Conservation (phyloP, 1,139 yeast species). For the Saccharomycopsis phalli region DNA sequence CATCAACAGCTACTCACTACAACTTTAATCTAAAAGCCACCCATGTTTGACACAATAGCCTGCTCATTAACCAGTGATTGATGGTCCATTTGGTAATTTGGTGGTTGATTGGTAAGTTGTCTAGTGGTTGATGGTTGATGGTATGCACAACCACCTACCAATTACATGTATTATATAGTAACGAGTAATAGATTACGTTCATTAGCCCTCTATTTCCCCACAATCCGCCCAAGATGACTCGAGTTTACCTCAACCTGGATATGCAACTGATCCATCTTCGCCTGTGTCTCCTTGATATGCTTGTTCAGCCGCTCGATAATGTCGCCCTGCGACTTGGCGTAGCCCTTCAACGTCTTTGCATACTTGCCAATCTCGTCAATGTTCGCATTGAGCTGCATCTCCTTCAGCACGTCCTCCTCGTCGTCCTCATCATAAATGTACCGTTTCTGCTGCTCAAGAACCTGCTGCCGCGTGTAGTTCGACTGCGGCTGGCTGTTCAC, state of each 20-base stretch:
- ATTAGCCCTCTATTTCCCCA: conserved; percentile 18
- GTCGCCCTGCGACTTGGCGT: conserved; percentile 44
- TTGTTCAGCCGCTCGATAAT: conserved; percentile 46
- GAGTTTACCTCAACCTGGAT: conserved; percentile 43
- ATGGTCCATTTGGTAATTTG: no score
- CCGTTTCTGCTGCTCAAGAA: conserved; percentile 32
- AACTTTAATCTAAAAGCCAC: no score
- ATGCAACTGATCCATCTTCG: conserved; percentile 44
- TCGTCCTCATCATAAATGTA: conserved; percentile 49
- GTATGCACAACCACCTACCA: no score
- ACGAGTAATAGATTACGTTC: neutral
- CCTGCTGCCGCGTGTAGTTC: conserved; percentile 30
- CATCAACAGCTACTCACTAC: no score
- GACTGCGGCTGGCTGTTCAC: conserved; percentile 27
- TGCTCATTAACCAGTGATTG: no score
- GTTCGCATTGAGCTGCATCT: conserved; percentile 47
- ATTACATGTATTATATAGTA: no score
- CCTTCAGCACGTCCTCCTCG: conserved; percentile 54
- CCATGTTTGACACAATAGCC: no score
- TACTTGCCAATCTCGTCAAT: conserved; percentile 41
- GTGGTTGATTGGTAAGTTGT: no score
- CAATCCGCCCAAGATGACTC: conserved; percentile 28
- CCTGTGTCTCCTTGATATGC: conserved; percentile 44
- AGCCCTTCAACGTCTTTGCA: conserved; percentile 39
- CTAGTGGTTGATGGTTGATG: no score